Evolutionary conservation across 495 filamentous ascomycete species (phyloP).

Genomic region (Barbatosphaeria neglecta): DNA sequence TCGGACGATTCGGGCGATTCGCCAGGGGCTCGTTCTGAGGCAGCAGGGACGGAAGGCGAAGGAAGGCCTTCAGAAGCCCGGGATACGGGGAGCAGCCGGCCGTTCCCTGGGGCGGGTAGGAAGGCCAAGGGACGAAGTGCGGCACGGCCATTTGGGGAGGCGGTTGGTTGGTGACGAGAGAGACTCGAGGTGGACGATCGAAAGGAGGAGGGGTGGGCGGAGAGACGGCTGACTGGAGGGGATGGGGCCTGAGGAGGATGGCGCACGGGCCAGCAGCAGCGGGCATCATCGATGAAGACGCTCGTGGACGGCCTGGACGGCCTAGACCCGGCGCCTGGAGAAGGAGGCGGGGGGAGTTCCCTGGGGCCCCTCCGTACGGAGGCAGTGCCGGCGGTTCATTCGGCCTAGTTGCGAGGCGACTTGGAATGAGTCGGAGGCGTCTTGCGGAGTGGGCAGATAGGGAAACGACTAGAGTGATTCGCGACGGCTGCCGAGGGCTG

Average conservation of each 20-base stretch:
- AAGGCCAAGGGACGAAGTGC: neutral
- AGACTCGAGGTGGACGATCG: neutral
- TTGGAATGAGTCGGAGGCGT: no score
- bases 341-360: no score
- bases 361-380: no score
- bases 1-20: slow-evolving; percentile 1
- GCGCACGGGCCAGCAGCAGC: neutral
- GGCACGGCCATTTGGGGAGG: neutral
- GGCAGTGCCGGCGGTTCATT: no score
- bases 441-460: no score
- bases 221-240: neutral
- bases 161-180: neutral
- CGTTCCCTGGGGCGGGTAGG: neutral
- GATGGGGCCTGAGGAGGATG: neutral
- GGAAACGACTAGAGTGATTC: no score
- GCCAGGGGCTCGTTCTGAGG: slow-evolving; percentile 4
- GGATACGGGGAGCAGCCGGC: neutral
- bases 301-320: no score
- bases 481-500: no score
- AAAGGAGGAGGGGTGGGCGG: neutral
- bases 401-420: no score
- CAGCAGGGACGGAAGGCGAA: neutral
- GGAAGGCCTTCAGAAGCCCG: slow-evolving; percentile 1
- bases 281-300: no score
- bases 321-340: neutral